Evolutionary conservation across 352 stramenopile species (phyloP), one percentile per base, ranked within the genome.

Genomic region (Peronosclerospora sorghi): DNA sequence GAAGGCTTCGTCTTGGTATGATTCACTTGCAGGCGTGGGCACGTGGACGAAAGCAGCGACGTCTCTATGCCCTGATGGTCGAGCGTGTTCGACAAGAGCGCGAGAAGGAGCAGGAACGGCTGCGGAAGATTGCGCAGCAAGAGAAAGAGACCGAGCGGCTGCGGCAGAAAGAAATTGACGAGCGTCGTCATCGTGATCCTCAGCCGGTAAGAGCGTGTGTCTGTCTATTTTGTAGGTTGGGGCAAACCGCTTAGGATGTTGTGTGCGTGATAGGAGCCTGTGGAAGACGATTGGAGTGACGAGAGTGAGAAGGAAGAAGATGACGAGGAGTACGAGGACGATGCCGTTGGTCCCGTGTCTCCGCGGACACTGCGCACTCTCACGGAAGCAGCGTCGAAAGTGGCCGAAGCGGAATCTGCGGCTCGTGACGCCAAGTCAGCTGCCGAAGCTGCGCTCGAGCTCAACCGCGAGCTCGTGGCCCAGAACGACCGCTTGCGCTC

Each of bases 281-380:
- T 86, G 56, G 71, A 86, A 64, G 69, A 86, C 60, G 73, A 83
- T 59, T 86, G 68, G 71, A 83, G 69, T 65, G 73, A 83, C 28
- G 68, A 69, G 18, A 82, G 71, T 27, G 71, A 86, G 26, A 81
- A 77, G 52, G 48, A 59, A 9, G 45, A 51, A 18, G n/a, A 47
- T 2, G 29, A 51, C 10, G 48, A 45, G 1, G 36, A 12, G 10
- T 15, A 12, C 13, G 8, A 12, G 21, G 21, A 26, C 21, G 21
- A 26, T 26, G 21, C 24, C 0, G 21, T 35, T 1, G 68, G 63
- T 12, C 68, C 73, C 1, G 72, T 81, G 37, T 84, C 73, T 4
- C 75, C 75, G 1, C 61, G 61, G 30, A 84, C 75, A 0, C 64
- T 83, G 13, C 69, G 72, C 43, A 56, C 68, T 19, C 63, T 87